phyloP scores from a whole-genome alignment of 352 stramenopile species.

The Peronospora farinosa region DNA sequence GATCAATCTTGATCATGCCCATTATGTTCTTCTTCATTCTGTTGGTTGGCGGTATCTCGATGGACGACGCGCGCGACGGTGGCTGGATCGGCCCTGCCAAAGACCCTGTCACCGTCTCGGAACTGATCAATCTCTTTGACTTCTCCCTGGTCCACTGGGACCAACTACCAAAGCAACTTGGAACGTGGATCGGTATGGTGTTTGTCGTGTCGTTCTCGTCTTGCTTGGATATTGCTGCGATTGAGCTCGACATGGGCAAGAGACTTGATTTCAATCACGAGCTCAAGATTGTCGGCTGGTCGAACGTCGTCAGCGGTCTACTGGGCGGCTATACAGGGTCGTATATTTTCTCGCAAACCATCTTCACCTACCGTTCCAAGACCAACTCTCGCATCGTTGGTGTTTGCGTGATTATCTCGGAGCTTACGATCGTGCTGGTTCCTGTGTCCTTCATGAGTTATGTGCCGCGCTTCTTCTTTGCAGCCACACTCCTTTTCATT shows the following conservation, averaged over 20 bases:
- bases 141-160: conserved; percentile 87
- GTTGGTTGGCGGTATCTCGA: conserved; percentile 54
- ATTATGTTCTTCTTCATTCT: conserved; percentile 88
- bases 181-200: conserved; percentile 93
- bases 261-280: conserved; percentile 94
- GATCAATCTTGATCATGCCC: conserved; percentile 84
- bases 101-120: conserved; percentile 41
- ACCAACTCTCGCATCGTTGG: conserved; percentile 88
- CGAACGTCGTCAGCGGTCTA: conserved; percentile 92
- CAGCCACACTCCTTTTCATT: conserved; percentile 94
- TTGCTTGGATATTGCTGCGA: conserved; percentile 94
- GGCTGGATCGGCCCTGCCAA: conserved; percentile 88
- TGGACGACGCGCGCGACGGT: conserved; percentile 84
- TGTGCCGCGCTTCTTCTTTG: conserved; percentile 96
- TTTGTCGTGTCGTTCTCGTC: conserved; percentile 96
- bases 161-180: conserved; percentile 81
- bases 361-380: conserved; percentile 93
- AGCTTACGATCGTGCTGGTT: conserved; percentile 80
- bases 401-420: conserved; percentile 77
- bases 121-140: conserved; percentile 86
- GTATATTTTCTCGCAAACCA: conserved; percentile 98
- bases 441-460: conserved; percentile 91
- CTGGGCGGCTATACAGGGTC: conserved; percentile 94
- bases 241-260: conserved; percentile 93
- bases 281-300: conserved; percentile 91